These are phyloP conservation scores for Houttuynia cordata DNA, from an alignment of 164 flowering plant genomes.

Conservation along the genomic window DNA sequence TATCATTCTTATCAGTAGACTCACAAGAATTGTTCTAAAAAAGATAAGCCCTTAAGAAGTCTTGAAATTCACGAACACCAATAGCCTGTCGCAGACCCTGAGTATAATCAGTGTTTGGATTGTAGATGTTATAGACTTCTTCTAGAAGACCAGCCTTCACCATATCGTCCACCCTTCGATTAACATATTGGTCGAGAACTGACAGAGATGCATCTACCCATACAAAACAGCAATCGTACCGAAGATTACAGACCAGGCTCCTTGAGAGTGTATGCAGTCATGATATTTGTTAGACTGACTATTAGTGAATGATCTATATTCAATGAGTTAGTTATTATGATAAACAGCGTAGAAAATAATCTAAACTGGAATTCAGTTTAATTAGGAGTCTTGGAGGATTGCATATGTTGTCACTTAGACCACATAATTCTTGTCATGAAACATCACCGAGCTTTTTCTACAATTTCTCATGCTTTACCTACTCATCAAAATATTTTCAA, in stretches of 20 bases:
- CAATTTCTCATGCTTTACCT: too few species aligned
- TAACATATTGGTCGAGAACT: slow-evolving; percentile 61
- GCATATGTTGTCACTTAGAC: too few species aligned
- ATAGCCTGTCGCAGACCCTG: slow-evolving; percentile 80
- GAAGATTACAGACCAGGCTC: slow-evolving; percentile 61
- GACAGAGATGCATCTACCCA: slow-evolving; percentile 80
- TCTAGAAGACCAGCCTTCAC: slow-evolving; percentile 63
- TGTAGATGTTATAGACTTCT: slow-evolving; percentile 69
- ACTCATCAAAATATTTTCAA: too few species aligned
- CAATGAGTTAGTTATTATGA: too few species aligned
- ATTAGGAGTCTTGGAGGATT: too few species aligned
- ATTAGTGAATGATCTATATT: too few species aligned
- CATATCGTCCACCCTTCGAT: slow-evolving; percentile 73
- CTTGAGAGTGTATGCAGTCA: too few species aligned
- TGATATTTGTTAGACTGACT: too few species aligned
- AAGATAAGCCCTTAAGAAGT: slow-evolving; percentile 33
- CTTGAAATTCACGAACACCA: slow-evolving; percentile 86
- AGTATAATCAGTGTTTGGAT: slow-evolving; percentile 58
- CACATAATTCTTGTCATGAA: too few species aligned
- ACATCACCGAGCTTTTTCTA: too few species aligned
- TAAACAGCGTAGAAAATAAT: too few species aligned
- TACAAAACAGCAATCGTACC: slow-evolving; percentile 78
- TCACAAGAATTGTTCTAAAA: slow-evolving; percentile 2
- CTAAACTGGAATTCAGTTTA: too few species aligned
- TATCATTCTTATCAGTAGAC: slow-evolving; percentile 4